Base-by-base conservation (phyloP, 2,329 filamentous ascomycete genomes). In the Aspergillus ibericus region DNA sequence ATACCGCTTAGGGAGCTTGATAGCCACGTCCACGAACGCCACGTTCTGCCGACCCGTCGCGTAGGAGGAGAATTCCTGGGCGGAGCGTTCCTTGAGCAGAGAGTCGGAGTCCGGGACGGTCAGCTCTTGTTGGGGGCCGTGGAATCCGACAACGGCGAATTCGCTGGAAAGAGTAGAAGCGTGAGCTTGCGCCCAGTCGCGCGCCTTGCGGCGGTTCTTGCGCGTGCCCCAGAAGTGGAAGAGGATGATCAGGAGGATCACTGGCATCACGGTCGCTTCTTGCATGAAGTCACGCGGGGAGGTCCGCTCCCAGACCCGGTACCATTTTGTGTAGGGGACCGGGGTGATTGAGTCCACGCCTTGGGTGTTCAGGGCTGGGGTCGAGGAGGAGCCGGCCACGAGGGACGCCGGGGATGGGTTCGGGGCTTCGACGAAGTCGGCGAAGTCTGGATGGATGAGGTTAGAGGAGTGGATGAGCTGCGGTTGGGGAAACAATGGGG, bases 281-380 rank as follows among this genome's bases (percentile, higher is more conserved):
- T 88, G 84, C 78, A 87, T 87, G 83, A 99, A 99, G 75, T 99
- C 95, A 70, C 83, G 83, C 60, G 88, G 80, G 25, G 87, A 87
- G 70, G 93, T 88, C 71, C 95, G 92, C 84, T 98, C 93, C 84
- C 96, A 95, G 61, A 98, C 82, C 57, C 92, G 92, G 80, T 98
- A 99, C 95, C 95, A 99, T 81, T 91, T 92, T 53, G 92, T 96
- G 77, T 89, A 97, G 13, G 91, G 90, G 25, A 82, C 79, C 13
- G 91, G 90, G 25, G 81, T 79, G 44, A 74, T 77, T 46, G 82
- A 81, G 46, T 79, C 52, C 32, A 49, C 80, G 60, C 83, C 81
- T 50, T 77, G 75, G 42, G 77, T 70, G 56, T 75, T 77, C 59
- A 82, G 75, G 57, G 82, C 77, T 59, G 75, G 60, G 15, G 74